A percentile compares a stretch with the other conserved stretches of the same genome.
These are phyloP conservation scores for Musa balbisiana DNA, from an alignment of 202 grass and related monocot genomes.

Conservation along the genomic window DNA sequence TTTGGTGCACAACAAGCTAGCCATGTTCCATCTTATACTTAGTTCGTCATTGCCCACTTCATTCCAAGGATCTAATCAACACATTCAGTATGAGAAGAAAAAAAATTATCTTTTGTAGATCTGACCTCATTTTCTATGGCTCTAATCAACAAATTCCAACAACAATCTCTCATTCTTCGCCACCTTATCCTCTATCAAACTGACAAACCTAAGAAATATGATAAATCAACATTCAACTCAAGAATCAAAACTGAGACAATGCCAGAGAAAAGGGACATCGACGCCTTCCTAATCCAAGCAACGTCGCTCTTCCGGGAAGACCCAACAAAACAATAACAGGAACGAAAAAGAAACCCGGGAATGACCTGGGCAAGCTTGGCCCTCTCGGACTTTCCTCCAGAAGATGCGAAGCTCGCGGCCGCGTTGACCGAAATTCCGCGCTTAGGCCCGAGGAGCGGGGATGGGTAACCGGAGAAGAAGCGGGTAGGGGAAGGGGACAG, in stretches of 20 bases:
- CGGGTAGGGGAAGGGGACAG: neutral
- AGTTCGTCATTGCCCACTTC: neutral
- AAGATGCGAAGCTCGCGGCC: neutral
- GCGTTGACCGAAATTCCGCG: neutral
- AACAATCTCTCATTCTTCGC: too few relatives aligned
- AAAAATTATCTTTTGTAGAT: too few relatives aligned
- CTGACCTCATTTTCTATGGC: too few relatives aligned
- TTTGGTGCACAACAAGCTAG: too few relatives aligned
- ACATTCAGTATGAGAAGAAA: neutral
- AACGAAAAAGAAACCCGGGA: neutral
- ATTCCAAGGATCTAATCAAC: neutral
- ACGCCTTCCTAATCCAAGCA: neutral
- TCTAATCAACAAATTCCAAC: too few relatives aligned
- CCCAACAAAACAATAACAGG: neutral
- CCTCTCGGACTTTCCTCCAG: constrained; percentile 4
- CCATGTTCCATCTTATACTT: too few relatives aligned
- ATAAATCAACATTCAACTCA: too few relatives aligned
- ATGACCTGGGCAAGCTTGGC: constrained; percentile 22
- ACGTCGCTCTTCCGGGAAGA: neutral
- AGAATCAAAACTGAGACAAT: too few relatives aligned
- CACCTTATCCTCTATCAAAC: too few relatives aligned
- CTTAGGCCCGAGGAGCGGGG: neutral
- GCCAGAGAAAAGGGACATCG: too few relatives aligned
- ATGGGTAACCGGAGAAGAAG: neutral
- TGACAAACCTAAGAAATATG: too few relatives aligned